These are phyloP conservation scores for Ophioceras dolichostomum DNA, from an alignment of 2,329 filamentous ascomycete genomes.

Conservation along the genomic window DNA sequence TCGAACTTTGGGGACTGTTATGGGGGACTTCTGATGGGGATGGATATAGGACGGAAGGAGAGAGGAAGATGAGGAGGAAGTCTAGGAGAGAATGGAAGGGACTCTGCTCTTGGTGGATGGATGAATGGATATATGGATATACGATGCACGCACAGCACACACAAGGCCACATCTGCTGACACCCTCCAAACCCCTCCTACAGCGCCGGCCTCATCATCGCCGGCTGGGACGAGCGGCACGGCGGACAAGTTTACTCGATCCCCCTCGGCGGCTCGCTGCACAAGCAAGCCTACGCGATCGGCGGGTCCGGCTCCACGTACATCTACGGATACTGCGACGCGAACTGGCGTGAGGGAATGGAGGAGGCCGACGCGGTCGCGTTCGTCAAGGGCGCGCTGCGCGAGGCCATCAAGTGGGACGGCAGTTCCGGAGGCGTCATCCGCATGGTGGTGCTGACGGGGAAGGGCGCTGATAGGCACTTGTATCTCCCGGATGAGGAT, in stretches of 20 bases:
- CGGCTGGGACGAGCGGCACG: slow-evolving; percentile 91
- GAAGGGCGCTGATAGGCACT: slow-evolving; percentile 78
- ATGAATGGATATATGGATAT: no score
- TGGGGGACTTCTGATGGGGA: no score
- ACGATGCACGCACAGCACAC: no score
- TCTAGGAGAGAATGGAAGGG: no score
- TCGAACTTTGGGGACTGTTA: no score
- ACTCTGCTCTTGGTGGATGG: no score
- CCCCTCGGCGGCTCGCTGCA: slow-evolving; percentile 92
- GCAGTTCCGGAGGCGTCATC: slow-evolving; percentile 95
- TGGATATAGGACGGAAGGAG: no score
- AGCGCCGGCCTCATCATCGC: slow-evolving; percentile 97
- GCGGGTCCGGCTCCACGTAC: slow-evolving; percentile 94
- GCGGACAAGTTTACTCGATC: slow-evolving; percentile 95
- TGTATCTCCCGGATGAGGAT: slow-evolving; percentile 88
- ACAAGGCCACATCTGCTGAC: no score
- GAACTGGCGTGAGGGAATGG: slow-evolving; percentile 93
- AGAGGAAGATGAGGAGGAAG: no score
- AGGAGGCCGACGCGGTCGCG: slow-evolving; percentile 74
- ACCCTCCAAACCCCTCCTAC: slow-evolving; percentile 2
- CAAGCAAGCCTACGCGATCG: slow-evolving; percentile 93
- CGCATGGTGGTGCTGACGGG: slow-evolving; percentile 92
- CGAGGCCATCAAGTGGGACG: slow-evolving; percentile 99
- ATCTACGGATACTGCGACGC: slow-evolving; percentile 99
- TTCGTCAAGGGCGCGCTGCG: slow-evolving; percentile 87